Base-by-base conservation (phyloP, 2,329 filamentous ascomycete genomes). In the Aspergillus neotritici region DNA sequence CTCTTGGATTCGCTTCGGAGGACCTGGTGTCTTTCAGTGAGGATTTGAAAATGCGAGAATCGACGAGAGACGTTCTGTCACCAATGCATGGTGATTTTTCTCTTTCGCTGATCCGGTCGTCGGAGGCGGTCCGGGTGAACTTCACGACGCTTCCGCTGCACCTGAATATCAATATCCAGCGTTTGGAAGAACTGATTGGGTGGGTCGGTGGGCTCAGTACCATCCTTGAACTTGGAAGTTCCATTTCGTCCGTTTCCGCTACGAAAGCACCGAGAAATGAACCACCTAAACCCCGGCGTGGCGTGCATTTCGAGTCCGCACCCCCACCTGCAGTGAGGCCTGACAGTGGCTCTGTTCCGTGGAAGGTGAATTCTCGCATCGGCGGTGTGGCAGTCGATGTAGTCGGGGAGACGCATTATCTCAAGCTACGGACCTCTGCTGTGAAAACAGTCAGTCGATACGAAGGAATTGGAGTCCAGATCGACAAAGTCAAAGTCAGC, bases 191-290 rank as follows among this genome's bases (percentile, higher is more conserved):
- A 56, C 87, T 87, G 0, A 82, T 97, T 47, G 80, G 81, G 43
- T 88, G 87, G 75, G 90, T 96, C 65, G 93, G 93, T 30, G 93
- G 93, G 0, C 72, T 98, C 34, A 95, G 90, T 63, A 88, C 89
- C 52, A 84, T 98, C 40, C 71, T 98, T 34, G 94, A 93, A 56
- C 79, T 96, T 62, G 87, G 89, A 49, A 86, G 79, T 46, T 95
- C 91, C 0, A 85, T 94, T 50, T 80, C 84, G 9, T 89, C 86
- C 1, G 84, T 79, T 47, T 76, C 80, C n/a, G 79, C 82, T 1
- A 56, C 65, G 51, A 61, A 68, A 58, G 61, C 55, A 10, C 63
- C 61, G 21, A 55, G 62, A 11, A 57, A 58, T 31, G 54, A 58
- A 37, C 41, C 48, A 34, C 58, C 53, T 50, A 56, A 66, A 47